Percentiles rank a stretch among this genome's conserved stretches.
phyloP scores from a whole-genome alignment of 495 filamentous ascomycete genomes.

The Hyphodiscus hymeniophilus region DNA sequence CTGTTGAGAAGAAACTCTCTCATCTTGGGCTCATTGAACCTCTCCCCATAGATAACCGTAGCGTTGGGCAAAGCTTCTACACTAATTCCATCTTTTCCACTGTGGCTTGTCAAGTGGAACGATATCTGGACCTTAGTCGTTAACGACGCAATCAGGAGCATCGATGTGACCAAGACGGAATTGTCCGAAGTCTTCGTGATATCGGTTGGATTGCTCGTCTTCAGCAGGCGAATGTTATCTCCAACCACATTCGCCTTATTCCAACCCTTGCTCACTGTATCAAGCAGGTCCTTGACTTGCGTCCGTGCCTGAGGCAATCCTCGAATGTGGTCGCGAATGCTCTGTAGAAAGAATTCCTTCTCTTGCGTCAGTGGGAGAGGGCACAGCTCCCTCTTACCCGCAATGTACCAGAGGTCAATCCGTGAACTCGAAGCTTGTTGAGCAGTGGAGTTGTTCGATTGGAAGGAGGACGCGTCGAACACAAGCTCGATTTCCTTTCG shows the following conservation, averaged over 20 bases:
- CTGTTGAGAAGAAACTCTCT: conserved; percentile 45
- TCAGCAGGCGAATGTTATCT: conserved; percentile 46
- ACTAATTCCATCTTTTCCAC: conserved; percentile 32
- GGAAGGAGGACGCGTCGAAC: conserved; percentile 61
- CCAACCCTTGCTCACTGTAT: conserved; percentile 51
- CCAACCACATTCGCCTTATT: conserved; percentile 42
- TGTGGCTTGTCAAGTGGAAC: conserved; percentile 29
- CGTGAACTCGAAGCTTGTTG: conserved; percentile 23
- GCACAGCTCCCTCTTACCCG: conserved; percentile 38
- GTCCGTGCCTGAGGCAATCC: conserved; percentile 40
- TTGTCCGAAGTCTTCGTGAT: conserved; percentile 47
- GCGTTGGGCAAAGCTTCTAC: conserved; percentile 31
- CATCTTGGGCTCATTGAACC: conserved; percentile 56
- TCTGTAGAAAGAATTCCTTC: conserved; percentile 63
- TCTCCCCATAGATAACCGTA: conserved; percentile 57
- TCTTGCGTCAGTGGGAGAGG: conserved; percentile 40
- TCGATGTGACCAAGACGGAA: conserved; percentile 40
- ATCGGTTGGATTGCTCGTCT: conserved; percentile 44
- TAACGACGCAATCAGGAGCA: conserved; percentile 47
- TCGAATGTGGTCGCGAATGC: conserved; percentile 50
- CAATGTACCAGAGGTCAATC: conserved; percentile 48
- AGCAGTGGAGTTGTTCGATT: conserved; percentile 17
- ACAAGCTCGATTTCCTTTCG: conserved; percentile 64
- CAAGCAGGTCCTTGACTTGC: conserved; percentile 44
- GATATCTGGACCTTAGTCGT: conserved; percentile 52